Conservation (phyloP, 108 stramenopile genomes). For the Aurantiochytrium sp. region DNA sequence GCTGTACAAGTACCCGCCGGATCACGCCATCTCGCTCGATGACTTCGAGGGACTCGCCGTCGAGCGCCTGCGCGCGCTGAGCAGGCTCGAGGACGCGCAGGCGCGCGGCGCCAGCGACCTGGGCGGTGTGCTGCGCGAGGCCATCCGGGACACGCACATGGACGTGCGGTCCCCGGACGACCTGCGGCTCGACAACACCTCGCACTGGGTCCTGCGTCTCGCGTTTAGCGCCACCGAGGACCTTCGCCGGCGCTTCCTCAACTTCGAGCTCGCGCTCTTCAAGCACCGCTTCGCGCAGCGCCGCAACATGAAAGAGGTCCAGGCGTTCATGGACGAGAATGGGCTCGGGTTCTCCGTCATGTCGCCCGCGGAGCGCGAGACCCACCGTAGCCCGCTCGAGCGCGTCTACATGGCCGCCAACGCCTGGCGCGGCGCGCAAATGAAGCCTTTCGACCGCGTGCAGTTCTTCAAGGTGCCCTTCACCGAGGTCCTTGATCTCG, state of each 20-base stretch:
- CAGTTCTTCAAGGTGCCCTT: conserved; percentile 85
- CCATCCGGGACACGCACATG: background rate
- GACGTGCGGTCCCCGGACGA: background rate
- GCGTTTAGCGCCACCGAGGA: conserved; percentile 46
- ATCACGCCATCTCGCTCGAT: background rate
- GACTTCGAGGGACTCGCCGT: conserved; percentile 31
- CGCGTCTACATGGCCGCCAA: conserved; percentile 39
- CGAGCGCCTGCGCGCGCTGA: background rate
- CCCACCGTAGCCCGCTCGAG: conserved; percentile 22
- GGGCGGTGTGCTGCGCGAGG: background rate
- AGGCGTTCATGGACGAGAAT: conserved; percentile 59
- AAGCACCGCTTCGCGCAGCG: conserved; percentile 71
- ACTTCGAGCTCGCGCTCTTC: conserved; percentile 57
- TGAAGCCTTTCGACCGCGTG: conserved; percentile 38
- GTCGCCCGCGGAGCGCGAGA: conserved; percentile 52
- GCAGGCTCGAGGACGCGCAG: background rate
- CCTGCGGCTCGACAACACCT: background rate
- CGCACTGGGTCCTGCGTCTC: conserved; percentile 4
- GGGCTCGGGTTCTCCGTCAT: conserved; percentile 66
- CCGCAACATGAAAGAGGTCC: conserved; percentile 38
- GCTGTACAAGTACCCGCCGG: conserved; percentile 7
- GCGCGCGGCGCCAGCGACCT: background rate
- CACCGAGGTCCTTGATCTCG: conserved; percentile 75
- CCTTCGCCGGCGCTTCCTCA: conserved; percentile 52
- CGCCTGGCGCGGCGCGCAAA: conserved; percentile 33